A percentile compares a stretch with the other conserved stretches of the same genome.
These are phyloP conservation scores for Aspergillus pseudoterreus DNA, from an alignment of 2,329 filamentous ascomycete species.

Conservation along the genomic window DNA sequence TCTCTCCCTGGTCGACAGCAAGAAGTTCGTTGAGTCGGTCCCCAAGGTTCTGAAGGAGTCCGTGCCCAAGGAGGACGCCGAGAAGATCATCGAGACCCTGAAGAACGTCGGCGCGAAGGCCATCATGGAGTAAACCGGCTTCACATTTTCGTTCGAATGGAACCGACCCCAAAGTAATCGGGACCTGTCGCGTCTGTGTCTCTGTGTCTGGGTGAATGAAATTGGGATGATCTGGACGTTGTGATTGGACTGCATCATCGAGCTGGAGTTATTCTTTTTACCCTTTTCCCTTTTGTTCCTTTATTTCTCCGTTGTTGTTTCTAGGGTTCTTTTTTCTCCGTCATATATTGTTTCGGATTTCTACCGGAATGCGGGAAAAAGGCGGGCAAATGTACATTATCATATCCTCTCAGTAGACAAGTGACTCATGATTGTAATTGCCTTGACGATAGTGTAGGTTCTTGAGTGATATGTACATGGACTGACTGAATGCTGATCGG, in stretches of 20 bases:
- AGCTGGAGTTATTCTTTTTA: slow-evolving; percentile 20
- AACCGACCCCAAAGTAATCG: background rate
- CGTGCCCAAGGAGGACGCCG: slow-evolving; percentile 96
- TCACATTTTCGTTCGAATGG: slow-evolving; percentile 4
- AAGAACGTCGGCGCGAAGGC: slow-evolving; percentile 90
- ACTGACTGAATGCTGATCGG: background rate
- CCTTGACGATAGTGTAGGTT: slow-evolving; percentile 7
- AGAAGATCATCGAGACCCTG: slow-evolving; percentile 95
- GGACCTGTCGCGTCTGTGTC: too few relatives aligned
- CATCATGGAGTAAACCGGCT: slow-evolving; percentile 71
- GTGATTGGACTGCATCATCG: slow-evolving; percentile 21
- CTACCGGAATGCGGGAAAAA: slow-evolving; percentile 20
- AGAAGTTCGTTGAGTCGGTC: slow-evolving; percentile 99
- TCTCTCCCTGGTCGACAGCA: slow-evolving; percentile 94
- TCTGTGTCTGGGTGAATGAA: slow-evolving; percentile 5
- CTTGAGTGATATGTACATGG: background rate
- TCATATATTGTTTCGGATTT: slow-evolving; percentile 21
- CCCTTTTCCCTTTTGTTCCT: slow-evolving; percentile 13
- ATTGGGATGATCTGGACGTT: slow-evolving; percentile 13
- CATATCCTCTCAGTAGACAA: slow-evolving; percentile 20
- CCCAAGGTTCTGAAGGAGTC: slow-evolving; percentile 99
- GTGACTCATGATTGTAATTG: slow-evolving; percentile 10
- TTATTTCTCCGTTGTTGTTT: slow-evolving; percentile 15
- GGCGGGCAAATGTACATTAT: slow-evolving; percentile 38
- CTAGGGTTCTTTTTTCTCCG: slow-evolving; percentile 15